Conservation (phyloP, 441 rosid genomes). For the Erysimum cheiri region DNA sequence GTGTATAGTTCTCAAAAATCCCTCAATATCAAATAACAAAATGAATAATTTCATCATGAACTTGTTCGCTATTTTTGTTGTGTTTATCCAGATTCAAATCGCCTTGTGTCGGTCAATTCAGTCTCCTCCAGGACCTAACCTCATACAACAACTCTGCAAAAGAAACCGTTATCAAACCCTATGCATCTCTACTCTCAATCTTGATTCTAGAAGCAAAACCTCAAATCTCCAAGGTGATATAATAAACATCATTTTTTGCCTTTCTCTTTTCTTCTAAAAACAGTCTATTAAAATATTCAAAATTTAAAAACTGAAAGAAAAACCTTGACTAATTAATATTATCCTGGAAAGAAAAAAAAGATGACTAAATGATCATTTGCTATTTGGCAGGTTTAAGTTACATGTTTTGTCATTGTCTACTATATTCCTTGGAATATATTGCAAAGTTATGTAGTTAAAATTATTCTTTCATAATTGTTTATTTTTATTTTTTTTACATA, state of each 20-base stretch:
- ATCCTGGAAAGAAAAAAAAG: too few relatives aligned
- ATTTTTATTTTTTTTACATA: background rate
- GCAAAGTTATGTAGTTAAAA: background rate
- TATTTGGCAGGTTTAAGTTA: background rate
- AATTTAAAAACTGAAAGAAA: too few relatives aligned
- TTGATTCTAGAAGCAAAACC: conserved; percentile 34
- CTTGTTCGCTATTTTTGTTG: conserved; percentile 11
- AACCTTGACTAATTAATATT: too few relatives aligned
- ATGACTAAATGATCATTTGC: too few relatives aligned
- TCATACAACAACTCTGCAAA: conserved; percentile 33
- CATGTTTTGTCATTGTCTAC: background rate
- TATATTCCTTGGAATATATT: background rate
- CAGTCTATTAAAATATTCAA: too few relatives aligned
- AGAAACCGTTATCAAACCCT: conserved; percentile 29
- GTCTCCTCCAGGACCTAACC: conserved; percentile 3
- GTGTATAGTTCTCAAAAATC: background rate
- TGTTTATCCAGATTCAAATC: conserved; percentile 27
- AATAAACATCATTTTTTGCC: background rate
- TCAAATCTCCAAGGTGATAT: conserved; percentile 33
- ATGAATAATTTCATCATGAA: conserved; percentile 30
- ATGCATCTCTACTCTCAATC: conserved; percentile 36
- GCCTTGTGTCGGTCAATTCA: conserved; percentile 17
- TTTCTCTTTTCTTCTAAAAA: background rate
- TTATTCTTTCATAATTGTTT: too few relatives aligned
- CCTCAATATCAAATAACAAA: conserved; percentile 1